Conservation (phyloP, 2,329 filamentous ascomycete genomes). For the Dendrostoma leiphaemia region DNA sequence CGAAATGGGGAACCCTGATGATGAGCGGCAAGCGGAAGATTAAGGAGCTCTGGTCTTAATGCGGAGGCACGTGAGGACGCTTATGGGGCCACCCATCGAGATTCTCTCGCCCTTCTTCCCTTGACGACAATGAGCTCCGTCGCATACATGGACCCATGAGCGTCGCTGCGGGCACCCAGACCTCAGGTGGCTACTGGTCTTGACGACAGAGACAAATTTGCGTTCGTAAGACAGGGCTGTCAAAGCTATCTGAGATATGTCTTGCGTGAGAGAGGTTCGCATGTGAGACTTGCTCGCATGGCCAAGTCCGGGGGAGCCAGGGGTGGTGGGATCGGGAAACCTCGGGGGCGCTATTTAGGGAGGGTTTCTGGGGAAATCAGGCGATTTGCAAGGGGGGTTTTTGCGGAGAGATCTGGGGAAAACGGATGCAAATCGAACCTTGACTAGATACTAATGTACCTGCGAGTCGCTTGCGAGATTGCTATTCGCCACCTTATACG, state of each 20-base stretch:
- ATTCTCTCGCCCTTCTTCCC: too few species aligned
- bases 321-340: conserved; percentile 13
- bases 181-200: too few species aligned
- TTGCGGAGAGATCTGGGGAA: conserved; percentile 21
- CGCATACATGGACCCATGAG: too few species aligned
- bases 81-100: too few species aligned
- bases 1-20: not conserved
- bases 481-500: not conserved
- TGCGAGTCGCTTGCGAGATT: too few species aligned
- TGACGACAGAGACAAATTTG: not conserved
- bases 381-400: conserved; percentile 10
- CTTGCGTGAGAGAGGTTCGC: too few species aligned
- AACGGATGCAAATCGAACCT: conserved; percentile 15
- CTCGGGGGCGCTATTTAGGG: conserved; percentile 3
- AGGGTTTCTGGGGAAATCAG: conserved; percentile 17
- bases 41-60: not conserved
- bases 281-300: too few species aligned
- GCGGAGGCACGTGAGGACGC: not conserved
- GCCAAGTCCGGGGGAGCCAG: not conserved
- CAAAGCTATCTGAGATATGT: not conserved
- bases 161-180: too few species aligned
- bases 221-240: not conserved
- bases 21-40: conserved; percentile 4
- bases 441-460: conserved; percentile 9
- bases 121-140: too few species aligned